phyloP scores from a whole-genome alignment of 345 rosid genomes.

The Brassica juncea region DNA sequence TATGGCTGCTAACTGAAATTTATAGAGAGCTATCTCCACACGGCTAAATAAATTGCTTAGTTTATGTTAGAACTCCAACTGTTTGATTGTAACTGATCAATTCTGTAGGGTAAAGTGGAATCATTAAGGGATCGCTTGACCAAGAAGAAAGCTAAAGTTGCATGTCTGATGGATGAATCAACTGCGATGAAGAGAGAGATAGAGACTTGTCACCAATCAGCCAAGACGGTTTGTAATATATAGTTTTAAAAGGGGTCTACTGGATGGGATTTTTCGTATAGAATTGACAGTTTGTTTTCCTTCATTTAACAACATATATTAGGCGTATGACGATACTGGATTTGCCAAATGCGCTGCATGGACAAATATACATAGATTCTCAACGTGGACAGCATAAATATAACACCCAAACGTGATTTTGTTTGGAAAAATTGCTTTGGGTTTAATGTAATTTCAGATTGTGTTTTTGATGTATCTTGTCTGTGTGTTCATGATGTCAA shows the following conservation, averaged over 20 bases:
- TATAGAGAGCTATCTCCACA: background rate
- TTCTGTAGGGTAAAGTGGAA: slow-evolving; percentile 60
- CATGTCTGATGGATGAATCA: slow-evolving; percentile 64
- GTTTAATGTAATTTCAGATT: background rate
- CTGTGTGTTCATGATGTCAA: slow-evolving; percentile 23
- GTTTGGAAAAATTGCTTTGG: slow-evolving; percentile 6
- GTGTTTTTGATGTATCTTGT: slow-evolving; percentile 12
- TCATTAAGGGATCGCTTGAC: slow-evolving; percentile 49
- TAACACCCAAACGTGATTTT: background rate
- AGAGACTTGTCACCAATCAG: slow-evolving; percentile 56
- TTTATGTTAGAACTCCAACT: slow-evolving; percentile 14
- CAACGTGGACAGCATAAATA: slow-evolving; percentile 8
- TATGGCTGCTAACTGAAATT: background rate
- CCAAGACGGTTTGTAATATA: slow-evolving; percentile 55
- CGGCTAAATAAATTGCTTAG: background rate
- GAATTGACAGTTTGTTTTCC: background rate
- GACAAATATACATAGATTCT: background rate
- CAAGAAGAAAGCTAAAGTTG: slow-evolving; percentile 77
- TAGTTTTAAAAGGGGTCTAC: background rate
- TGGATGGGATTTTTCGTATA: background rate
- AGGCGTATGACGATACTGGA: slow-evolving; percentile 12
- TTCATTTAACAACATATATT: background rate
- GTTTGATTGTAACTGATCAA: slow-evolving; percentile 20
- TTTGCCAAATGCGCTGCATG: slow-evolving; percentile 13
- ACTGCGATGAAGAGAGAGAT: slow-evolving; percentile 68